Evolutionary conservation across 23 red algal species (phyloP), one percentile per base, ranked within the genome.

Genomic region (Agarophyton chilense): DNA sequence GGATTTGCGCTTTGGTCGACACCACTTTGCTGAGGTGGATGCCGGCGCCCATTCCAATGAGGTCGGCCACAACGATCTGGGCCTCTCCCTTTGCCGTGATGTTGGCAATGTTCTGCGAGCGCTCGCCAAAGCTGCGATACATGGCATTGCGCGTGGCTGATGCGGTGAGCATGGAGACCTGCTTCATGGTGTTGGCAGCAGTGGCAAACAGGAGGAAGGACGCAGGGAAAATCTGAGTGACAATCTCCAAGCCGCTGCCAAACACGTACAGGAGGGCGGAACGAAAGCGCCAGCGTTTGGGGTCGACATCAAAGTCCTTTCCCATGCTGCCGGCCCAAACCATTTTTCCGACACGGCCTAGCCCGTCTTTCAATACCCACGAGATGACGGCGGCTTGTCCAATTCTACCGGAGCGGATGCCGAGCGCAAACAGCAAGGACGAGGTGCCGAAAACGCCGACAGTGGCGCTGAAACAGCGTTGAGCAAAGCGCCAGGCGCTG

Each of bases 1-100:
- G 73, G 14, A 98, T 74, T 32, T 94, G 93, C n/a, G 70, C 72
- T 31, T 79, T 63, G 2, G 82, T 68, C 21, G 95, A 79, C 0
- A 98, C 62, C 32, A 77, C 63, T 36, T 98, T 98, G 92, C 86
- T 92, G 38, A 98, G 55, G 29, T 90, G 84, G 43, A 98, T 95
- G 32, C 96, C 96, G 24, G 88, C 47, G n/a, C 75, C 79, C 96
- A 95, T 98, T 38, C 96, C 96, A 49, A 92, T 93, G 28, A 98
- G 84, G 43, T 98, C 96, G 3, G 96, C 96, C 3, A 98, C 90
- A 40, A 95, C 92, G 70, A 95, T 98, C 81, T 98, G 96, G 16
- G 96, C 96, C 75, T 98, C 96, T 12, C 96, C 96, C 74, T 98
- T 98, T 32, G 96, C 96, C 6, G 96, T 98, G 58, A 98, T 95